Evolutionary conservation across 352 stramenopile genomes (phyloP).

Genomic region (Elongisporangium senticosum): DNA sequence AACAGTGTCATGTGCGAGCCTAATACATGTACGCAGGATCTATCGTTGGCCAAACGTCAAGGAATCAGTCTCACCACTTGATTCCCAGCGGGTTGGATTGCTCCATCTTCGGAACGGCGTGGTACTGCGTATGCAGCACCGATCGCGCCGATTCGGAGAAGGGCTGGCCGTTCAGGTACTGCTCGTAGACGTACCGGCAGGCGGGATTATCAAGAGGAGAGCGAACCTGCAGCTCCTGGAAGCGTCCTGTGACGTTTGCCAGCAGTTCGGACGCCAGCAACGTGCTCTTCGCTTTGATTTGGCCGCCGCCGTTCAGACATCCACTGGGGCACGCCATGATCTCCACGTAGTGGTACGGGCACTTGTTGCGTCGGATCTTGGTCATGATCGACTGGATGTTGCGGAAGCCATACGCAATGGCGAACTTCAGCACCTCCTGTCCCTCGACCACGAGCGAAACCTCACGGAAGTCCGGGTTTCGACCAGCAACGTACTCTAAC

Average conservation of each 20-base stretch:
- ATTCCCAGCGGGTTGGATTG: constrained; percentile 81
- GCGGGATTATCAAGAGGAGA: constrained; percentile 59
- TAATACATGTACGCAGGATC: background rate
- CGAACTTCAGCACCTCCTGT: constrained; percentile 89
- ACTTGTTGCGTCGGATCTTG: constrained; percentile 87
- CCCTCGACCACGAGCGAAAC: constrained; percentile 68
- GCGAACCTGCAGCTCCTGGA: constrained; percentile 60
- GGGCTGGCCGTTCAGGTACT: constrained; percentile 62
- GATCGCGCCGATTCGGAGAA: constrained; percentile 65
- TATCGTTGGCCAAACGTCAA: background rate
- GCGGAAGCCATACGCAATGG: constrained; percentile 94
- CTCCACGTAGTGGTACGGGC: constrained; percentile 96
- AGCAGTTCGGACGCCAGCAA: constrained; percentile 51
- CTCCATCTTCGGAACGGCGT: constrained; percentile 83
- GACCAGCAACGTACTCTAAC: constrained; percentile 80
- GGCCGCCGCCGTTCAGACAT: constrained; percentile 96
- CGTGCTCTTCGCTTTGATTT: constrained; percentile 79
- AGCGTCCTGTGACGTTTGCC: constrained; percentile 53
- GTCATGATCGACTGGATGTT: constrained; percentile 96
- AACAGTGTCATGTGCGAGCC: background rate
- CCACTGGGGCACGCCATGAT: constrained; percentile 98
- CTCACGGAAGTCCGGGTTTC: constrained; percentile 89
- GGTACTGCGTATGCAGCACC: constrained; percentile 76
- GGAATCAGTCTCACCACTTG: constrained; percentile 63
- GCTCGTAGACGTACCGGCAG: constrained; percentile 78